Evolutionary conservation across 2,329 filamentous ascomycete genomes (phyloP), one percentile per base, ranked within the genome.

Genomic region (Calonectria henricotiae): DNA sequence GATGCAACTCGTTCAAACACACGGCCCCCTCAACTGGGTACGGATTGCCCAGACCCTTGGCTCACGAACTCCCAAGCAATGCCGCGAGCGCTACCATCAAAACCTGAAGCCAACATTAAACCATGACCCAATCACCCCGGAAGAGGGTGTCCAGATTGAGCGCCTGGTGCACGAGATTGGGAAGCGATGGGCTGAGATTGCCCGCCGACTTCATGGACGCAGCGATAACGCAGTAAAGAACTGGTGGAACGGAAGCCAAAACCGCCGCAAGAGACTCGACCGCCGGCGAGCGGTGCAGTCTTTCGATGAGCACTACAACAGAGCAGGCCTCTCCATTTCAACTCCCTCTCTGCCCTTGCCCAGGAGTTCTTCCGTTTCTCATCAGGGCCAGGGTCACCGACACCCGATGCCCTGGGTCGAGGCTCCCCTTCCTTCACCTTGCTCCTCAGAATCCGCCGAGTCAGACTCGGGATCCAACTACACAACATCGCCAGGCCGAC

Each of bases 181-280:
- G 72, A 96, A 95, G 85, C 90, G 93, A 67, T 98, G 95, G 95
- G 95, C 95, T 2, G 94, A 98, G 80, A 98, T 98, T 79, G 94
- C 95, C 51, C 89, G 95, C 74, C 88, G 90, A 54, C 88, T 98
- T 23, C 89, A 92, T 65, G 94, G 94, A 74, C 92, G 95, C 79
- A 97, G 95, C 82, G 95, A 98, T 85, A 98, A 98, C 79, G 93
- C 94, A 32, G 94, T 98, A 73, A 98, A 98, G 89, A 98, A 98
- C 83, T 98, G 95, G 94, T 98, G 94, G 94, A 98, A 98, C 80
- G 95, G 95, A 61, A 94, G 92, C 80, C 93, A 95, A 88, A 98
- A 98, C 84, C 90, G 95, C 78, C 88, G 92, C 78, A 88, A 86
- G 78, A 85, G 91, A 74, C 81, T 86, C 63, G 80, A 84, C 72